Conservation (phyloP, 495 filamentous ascomycete genomes). For the Tuber borchii region DNA sequence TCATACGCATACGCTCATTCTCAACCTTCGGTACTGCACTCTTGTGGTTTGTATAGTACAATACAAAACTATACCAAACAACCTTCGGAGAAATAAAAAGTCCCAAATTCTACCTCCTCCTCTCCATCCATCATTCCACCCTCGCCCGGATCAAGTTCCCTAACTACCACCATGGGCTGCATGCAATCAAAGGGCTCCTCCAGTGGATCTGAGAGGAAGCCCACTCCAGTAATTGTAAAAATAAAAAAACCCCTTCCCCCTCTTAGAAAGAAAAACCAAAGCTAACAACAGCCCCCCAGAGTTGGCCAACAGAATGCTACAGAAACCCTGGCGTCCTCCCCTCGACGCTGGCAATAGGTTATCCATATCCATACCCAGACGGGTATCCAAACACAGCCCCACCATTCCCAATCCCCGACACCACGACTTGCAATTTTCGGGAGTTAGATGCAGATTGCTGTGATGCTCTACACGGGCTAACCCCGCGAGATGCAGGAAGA, state of each 20-base stretch:
- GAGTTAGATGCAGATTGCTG: constrained; percentile 12
- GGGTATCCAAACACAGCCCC: constrained; percentile 34
- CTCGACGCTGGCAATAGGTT: constrained; percentile 31
- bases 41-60: background rate
- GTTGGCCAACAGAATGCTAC: constrained; percentile 39
- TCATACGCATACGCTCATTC: constrained; percentile 1
- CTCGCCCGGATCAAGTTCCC: background rate
- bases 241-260: background rate
- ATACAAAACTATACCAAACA: background rate
- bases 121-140: background rate
- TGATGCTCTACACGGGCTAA: constrained; percentile 5
- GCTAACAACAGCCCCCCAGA: constrained; percentile 30
- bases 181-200: constrained; percentile 30
- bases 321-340: constrained; percentile 34
- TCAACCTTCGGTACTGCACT: background rate
- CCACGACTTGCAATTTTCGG: background rate
- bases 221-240: constrained; percentile 8
- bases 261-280: background rate
- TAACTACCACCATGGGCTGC: constrained; percentile 24
- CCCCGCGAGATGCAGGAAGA: constrained; percentile 22
- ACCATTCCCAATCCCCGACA: constrained; percentile 25
- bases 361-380: constrained; percentile 37
- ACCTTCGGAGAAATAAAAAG: background rate
- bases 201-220: background rate
- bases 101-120: constrained; percentile 1